These are phyloP conservation scores for Hypholoma fasciculare DNA, from an alignment of 768 basidiomycete species.

Conservation along the genomic window DNA sequence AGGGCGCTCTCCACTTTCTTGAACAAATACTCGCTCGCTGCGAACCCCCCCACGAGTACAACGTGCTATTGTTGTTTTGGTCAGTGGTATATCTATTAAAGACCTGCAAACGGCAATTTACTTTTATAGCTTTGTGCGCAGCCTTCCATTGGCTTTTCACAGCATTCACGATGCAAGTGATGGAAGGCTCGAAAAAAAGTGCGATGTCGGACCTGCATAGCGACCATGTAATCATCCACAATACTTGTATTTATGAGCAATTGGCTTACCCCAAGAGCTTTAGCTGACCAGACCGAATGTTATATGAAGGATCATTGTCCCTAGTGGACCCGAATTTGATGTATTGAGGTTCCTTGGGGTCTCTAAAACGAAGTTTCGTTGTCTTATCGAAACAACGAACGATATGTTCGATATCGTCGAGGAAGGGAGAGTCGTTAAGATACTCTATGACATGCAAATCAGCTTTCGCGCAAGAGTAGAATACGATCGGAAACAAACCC, in stretches of 20 bases:
- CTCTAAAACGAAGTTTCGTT: constrained; percentile 43
- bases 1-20: constrained; percentile 39
- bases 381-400: constrained; percentile 42
- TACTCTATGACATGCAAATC: constrained; percentile 26
- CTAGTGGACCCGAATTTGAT: constrained; percentile 43
- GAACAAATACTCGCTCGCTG: constrained; percentile 51
- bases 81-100: not conserved
- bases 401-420: constrained; percentile 35
- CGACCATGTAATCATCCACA: not conserved
- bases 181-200: constrained; percentile 38
- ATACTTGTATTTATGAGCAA: too few relatives aligned
- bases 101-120: constrained; percentile 10
- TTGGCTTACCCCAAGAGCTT: constrained; percentile 32
- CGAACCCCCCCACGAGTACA: constrained; percentile 31
- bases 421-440: constrained; percentile 20
- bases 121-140: constrained; percentile 30
- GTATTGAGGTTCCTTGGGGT: constrained; percentile 34
- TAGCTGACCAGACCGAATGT: constrained; percentile 48
- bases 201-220: constrained; percentile 28
- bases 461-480: not conserved
- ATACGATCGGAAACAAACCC: not conserved
- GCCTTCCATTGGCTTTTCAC: constrained; percentile 24
- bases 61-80: constrained; percentile 28
- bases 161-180: constrained; percentile 33
- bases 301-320: constrained; percentile 35